Evolutionary conservation across 305 asterid genomes (phyloP), one percentile per base, ranked within the genome.

Genomic region (Fraxinus dipetala): DNA sequence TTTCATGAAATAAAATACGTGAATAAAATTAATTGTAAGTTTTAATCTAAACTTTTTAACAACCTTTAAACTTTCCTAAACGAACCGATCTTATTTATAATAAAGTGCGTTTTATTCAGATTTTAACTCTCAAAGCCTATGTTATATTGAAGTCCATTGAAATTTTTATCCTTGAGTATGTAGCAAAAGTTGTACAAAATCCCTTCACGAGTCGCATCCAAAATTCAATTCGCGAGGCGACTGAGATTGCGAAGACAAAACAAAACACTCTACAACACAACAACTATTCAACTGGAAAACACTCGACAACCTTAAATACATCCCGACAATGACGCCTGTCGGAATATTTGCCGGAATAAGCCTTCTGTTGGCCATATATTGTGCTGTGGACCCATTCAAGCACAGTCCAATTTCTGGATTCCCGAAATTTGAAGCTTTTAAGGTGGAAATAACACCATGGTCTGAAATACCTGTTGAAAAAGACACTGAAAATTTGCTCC

Each of bases 361-460:
- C 84, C 87, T 93, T 79, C 73, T 90, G 30, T 1, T 93, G 75
- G 97, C 98, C 6, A 86, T 90, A 2, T 93, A 95, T 89, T 92
- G 98, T 89, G 97, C 92, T 38, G 82, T 92, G 3, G 99, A 95
- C 88, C 99, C 99, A 5, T 95, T 93, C 78, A 79, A 83, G n/a
- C 95, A 95, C 80, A 86, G 91, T 28, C 89, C 97, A 1, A 90
- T 92, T 8, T 89, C 91, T 73, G 92, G 72, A 0, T 91, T 94
- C 74, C 97, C 97, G 0, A 86, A 89, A 20, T 95, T 95, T 84
- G 89, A 88, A 85, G 80, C 95, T 77, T 83, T 92, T 75, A 80
- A 36, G 83, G 90, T 95, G 8, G 92, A 91, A 7, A 82, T 91
- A 91, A 93, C 98, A 9, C 81, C 93, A 13, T 92, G 91, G 95